Percentiles rank a stretch among this genome's conserved stretches.
Evolutionary conservation across 2,329 filamentous ascomycete genomes (phyloP).

Genomic region (Sporothrix brunneoviolacea): DNA sequence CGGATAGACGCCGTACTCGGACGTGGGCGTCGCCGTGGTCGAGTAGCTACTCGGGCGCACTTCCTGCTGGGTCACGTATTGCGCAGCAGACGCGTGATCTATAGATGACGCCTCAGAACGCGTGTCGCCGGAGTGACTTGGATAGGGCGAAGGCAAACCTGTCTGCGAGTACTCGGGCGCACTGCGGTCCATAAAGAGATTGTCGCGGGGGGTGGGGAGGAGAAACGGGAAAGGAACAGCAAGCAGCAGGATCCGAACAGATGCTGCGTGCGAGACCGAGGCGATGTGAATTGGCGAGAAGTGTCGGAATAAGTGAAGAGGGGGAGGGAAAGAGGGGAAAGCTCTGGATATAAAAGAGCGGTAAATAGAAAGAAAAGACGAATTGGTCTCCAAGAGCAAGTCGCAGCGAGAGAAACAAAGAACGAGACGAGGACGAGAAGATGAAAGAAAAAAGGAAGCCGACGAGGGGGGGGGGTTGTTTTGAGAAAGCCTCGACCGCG

Average conservation of each 20-base stretch:
- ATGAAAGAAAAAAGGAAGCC: neutral
- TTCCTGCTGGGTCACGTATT: slow-evolving; percentile 80
- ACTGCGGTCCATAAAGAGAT: slow-evolving; percentile 50
- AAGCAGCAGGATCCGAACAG: neutral
- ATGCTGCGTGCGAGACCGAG: neutral
- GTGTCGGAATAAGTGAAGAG: neutral
- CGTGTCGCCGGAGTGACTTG: slow-evolving; percentile 58
- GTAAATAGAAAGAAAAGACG: neutral
- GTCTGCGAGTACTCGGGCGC: slow-evolving; percentile 75
- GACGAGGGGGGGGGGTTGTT: slow-evolving; percentile 10
- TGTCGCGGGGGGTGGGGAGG: slow-evolving; percentile 14
- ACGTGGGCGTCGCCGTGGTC: slow-evolving; percentile 74
- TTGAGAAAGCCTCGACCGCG: slow-evolving; percentile 11
- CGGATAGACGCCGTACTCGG: slow-evolving; percentile 79
- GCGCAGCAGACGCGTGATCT: slow-evolving; percentile 92
- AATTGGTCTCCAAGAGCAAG: neutral
- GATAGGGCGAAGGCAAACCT: slow-evolving; percentile 75
- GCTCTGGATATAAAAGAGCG: no score
- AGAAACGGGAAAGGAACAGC: neutral
- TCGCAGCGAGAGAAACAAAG: neutral
- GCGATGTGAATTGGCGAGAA: neutral
- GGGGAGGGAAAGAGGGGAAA: no score
- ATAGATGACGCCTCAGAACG: slow-evolving; percentile 78
- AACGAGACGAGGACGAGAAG: neutral
- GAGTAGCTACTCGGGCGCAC: slow-evolving; percentile 62